Evolutionary conservation across 164 flowering plant genomes (phyloP), one percentile per base, ranked within the genome.

Genomic region (Umbellularia californica): DNA sequence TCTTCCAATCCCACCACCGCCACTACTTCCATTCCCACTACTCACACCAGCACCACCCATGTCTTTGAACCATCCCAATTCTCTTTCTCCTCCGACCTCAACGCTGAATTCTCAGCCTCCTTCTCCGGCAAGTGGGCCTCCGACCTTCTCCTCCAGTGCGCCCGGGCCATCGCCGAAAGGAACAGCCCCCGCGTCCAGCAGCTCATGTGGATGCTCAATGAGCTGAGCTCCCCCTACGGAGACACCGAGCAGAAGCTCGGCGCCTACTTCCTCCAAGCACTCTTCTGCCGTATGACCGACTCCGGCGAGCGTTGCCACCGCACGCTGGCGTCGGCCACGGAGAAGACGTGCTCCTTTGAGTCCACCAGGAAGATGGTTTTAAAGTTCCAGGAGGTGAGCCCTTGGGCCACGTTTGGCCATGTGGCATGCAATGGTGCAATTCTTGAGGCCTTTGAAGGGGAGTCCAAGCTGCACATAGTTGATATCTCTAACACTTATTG

Each of bases 181-280:
- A 84, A 91, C 88, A 90, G 87, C 71, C 55, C 79, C 0, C 86
- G 91, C 2, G 85, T 86, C 13, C 99, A 92, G 72, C 99, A 93
- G n/a, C 87, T 93, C 25, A 83, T 93, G 85, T 95, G 99, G 98
- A 88, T 93, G 95, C 89, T 95, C 69, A 95, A 93, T 72, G 99
- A 95, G 80, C 88, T 93, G 30, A 80, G 91, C 75, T 91, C 98
- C 0, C 97, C 99, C 0, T 95, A 93, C 70, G 99, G 99, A 0
- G 99, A 95, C 75, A 84, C 83, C n/a, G 91, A 93, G 28, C 99
- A 95, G 72, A 95, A 92, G 81, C 89, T 95, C 4, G 90, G 92
- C 11, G 74, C 97, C 5, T 91, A 92, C 75, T 93, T 93, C 67
- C 88, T 90, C 9, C 99, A 95, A 51, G 99, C 95, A 4, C 72